Evolutionary conservation across 371 early-diverging fungal species (phyloP).

Genomic region (Actinomucor elegans): DNA sequence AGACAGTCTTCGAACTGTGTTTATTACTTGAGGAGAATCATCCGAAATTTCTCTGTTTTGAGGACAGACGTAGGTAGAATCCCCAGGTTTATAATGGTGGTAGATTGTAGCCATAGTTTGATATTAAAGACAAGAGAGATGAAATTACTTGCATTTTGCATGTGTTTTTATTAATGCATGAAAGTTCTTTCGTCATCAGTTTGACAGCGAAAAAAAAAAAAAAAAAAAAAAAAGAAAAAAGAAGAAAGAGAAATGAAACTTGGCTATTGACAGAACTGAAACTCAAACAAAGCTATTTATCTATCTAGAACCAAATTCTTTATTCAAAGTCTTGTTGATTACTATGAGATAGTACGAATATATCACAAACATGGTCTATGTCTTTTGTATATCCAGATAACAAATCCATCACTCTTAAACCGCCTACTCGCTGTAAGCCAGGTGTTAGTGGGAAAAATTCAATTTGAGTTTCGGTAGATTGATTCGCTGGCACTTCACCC

Average conservation of each 20-base stretch:
- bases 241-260: too few relatives aligned
- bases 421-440: slow-evolving; percentile 85
- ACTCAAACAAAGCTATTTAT: too few relatives aligned
- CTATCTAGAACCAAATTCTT: too few relatives aligned
- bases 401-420: slow-evolving; percentile 67
- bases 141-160: too few relatives aligned
- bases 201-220: too few relatives aligned
- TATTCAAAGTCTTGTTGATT: too few relatives aligned
- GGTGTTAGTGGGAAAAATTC: slow-evolving; percentile 83
- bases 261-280: too few relatives aligned
- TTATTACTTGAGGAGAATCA: not conserved
- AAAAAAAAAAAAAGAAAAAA: too few relatives aligned
- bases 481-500: slow-evolving; percentile 66
- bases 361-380: slow-evolving; percentile 68
- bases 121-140: too few relatives aligned
- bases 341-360: slow-evolving; percentile 52
- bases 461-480: slow-evolving; percentile 63
- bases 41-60: not conserved
- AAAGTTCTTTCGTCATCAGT: too few relatives aligned
- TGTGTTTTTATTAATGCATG: too few relatives aligned
- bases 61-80: slow-evolving; percentile 2
- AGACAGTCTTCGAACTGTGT: slow-evolving; percentile 1
- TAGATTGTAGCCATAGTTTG: slow-evolving; percentile 10
- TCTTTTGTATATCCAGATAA: slow-evolving; percentile 70
- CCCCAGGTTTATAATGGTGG: not conserved